Evolutionary conservation across 495 filamentous ascomycete species (phyloP).

Genomic region (Articulospora tetracladia): DNA sequence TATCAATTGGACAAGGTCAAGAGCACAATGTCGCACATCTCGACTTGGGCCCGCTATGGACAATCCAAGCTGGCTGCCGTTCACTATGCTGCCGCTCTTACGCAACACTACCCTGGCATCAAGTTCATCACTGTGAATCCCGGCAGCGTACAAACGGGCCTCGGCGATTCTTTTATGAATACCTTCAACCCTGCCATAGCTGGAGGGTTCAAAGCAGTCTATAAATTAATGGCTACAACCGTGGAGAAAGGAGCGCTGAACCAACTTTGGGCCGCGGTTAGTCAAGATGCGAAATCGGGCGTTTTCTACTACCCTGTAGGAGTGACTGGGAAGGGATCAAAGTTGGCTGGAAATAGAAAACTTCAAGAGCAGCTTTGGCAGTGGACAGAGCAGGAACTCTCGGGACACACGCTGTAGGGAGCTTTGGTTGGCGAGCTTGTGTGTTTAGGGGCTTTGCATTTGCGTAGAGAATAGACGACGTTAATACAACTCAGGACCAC

Average conservation of each 20-base stretch:
- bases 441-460: no score
- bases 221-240: background rate
- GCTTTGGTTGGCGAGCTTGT: no score
- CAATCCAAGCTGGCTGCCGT: conserved; percentile 69
- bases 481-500: no score
- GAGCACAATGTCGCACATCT: conserved; percentile 23
- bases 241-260: conserved; percentile 49
- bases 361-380: conserved; percentile 55
- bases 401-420: background rate
- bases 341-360: conserved; percentile 38
- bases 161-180: conserved; percentile 1
- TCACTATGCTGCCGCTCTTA: conserved; percentile 56
- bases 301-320: conserved; percentile 54
- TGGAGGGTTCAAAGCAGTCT: background rate
- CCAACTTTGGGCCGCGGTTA: conserved; percentile 55
- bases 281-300: conserved; percentile 26
- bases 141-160: conserved; percentile 45
- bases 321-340: conserved; percentile 28
- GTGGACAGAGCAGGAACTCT: conserved; percentile 56
- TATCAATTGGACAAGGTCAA: conserved; percentile 37
- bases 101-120: conserved; percentile 51
- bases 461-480: no score
- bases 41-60: conserved; percentile 47
- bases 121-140: conserved; percentile 59
- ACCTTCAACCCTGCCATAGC: background rate